These are phyloP conservation scores for Hebeloma cylindrosporum DNA, from an alignment of 768 basidiomycete species.

Conservation along the genomic window DNA sequence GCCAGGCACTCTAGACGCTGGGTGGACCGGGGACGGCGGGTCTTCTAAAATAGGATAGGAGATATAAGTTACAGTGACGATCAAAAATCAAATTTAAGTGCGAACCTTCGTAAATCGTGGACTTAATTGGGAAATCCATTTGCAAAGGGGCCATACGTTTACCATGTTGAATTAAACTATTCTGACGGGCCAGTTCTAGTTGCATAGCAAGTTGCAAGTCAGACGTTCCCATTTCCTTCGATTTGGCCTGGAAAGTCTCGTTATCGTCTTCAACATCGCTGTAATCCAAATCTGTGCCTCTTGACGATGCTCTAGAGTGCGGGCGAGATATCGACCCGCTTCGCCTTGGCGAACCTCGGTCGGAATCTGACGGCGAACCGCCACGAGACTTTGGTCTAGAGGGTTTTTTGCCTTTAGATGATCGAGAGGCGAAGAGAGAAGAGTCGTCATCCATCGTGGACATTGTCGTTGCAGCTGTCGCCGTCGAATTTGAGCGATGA, in stretches of 20 bases:
- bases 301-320: constrained; percentile 33
- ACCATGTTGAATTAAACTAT: constrained; percentile 75
- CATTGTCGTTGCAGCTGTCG: constrained; percentile 63
- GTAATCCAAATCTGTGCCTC: constrained; percentile 39
- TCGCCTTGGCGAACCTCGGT: constrained; percentile 45
- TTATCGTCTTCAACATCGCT: constrained; percentile 51
- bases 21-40: constrained; percentile 53
- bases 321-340: constrained; percentile 36
- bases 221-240: constrained; percentile 55
- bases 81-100: constrained; percentile 16
- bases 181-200: constrained; percentile 79
- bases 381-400: constrained; percentile 43
- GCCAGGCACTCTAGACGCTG: constrained; percentile 54
- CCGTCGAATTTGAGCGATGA: constrained; percentile 66
- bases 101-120: constrained; percentile 79
- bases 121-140: constrained; percentile 51
- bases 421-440: constrained; percentile 42
- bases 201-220: constrained; percentile 77
- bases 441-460: constrained; percentile 63
- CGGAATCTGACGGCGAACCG: constrained; percentile 44
- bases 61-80: constrained; percentile 1
- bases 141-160: constrained; percentile 39
- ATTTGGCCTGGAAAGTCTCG: constrained; percentile 34
- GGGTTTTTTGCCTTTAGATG: constrained; percentile 51
- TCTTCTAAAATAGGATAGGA: constrained; percentile 45